These are phyloP conservation scores for Boletus huronensis DNA, from an alignment of 768 basidiomycete species.

Conservation along the genomic window DNA sequence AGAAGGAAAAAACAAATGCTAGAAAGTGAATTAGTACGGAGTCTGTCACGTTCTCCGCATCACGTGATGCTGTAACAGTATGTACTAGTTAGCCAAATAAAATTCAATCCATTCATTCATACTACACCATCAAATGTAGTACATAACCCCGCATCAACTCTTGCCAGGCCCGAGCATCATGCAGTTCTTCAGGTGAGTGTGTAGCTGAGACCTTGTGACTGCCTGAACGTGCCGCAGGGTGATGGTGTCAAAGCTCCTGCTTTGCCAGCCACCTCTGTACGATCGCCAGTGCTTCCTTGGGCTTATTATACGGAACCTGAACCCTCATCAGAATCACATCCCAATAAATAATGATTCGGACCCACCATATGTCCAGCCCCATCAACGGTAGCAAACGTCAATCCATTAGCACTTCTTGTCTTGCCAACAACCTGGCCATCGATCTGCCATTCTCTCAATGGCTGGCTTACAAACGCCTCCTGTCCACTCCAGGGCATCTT, in stretches of 20 bases:
- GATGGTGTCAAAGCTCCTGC: constrained; percentile 15
- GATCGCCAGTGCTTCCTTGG: constrained; percentile 48
- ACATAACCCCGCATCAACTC: not conserved
- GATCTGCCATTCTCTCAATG: constrained; percentile 58
- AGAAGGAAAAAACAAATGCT: not conserved
- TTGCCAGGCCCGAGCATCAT: too few species aligned
- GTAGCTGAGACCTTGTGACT: not conserved
- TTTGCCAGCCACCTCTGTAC: constrained; percentile 46
- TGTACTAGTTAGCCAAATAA: too few species aligned
- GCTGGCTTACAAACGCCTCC: constrained; percentile 43
- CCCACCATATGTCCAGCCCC: constrained; percentile 77
- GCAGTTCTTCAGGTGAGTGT: too few species aligned
- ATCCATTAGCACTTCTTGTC: constrained; percentile 52
- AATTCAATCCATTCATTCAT: too few species aligned
- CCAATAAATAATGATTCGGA: not conserved
- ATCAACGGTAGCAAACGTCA: constrained; percentile 64
- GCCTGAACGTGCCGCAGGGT: not conserved
- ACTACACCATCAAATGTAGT: not conserved
- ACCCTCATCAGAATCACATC: not conserved
- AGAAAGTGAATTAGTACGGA: too few species aligned
- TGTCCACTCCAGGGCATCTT: constrained; percentile 69
- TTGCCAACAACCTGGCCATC: constrained; percentile 47
- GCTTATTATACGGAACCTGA: constrained; percentile 63
- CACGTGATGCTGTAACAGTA: too few species aligned
- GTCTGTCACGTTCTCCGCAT: too few species aligned